phyloP scores from a whole-genome alignment of 1,139 yeast genomes.

The Geotrichum macrosporum region DNA sequence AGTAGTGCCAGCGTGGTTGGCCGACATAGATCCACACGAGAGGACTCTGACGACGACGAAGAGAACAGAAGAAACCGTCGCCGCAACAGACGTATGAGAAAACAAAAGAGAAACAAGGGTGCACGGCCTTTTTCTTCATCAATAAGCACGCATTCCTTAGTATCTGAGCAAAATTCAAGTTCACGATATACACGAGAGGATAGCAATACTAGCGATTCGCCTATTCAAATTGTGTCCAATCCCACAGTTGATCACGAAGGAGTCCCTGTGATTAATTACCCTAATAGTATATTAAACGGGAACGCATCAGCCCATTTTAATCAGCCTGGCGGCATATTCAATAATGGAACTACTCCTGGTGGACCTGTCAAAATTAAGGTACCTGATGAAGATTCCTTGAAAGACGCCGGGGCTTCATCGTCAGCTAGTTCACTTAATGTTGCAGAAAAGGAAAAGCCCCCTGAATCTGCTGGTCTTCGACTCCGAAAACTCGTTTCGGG shows the following conservation, averaged over 20 bases:
- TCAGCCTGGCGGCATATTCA: neutral
- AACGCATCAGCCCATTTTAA: too few species aligned
- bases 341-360: neutral
- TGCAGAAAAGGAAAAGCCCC: neutral
- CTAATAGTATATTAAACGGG: too few species aligned
- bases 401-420: neutral
- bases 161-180: too few species aligned
- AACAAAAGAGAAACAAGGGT: conserved; percentile 1
- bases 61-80: neutral
- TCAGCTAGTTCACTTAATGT: neutral
- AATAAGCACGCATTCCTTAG: too few species aligned
- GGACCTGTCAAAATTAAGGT: neutral
- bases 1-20: conserved; percentile 4
- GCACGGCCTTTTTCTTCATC: too few species aligned
- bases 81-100: too few species aligned
- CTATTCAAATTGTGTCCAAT: neutral
- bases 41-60: conserved; percentile 5
- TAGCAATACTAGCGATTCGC: neutral
- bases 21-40: neutral
- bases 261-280: neutral
- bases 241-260: neutral
- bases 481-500: neutral
- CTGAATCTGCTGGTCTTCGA: neutral
- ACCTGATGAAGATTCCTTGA: neutral
- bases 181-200: too few species aligned